phyloP scores from a whole-genome alignment of 2,329 filamentous ascomycete species.

The Cordyceps cicadae region DNA sequence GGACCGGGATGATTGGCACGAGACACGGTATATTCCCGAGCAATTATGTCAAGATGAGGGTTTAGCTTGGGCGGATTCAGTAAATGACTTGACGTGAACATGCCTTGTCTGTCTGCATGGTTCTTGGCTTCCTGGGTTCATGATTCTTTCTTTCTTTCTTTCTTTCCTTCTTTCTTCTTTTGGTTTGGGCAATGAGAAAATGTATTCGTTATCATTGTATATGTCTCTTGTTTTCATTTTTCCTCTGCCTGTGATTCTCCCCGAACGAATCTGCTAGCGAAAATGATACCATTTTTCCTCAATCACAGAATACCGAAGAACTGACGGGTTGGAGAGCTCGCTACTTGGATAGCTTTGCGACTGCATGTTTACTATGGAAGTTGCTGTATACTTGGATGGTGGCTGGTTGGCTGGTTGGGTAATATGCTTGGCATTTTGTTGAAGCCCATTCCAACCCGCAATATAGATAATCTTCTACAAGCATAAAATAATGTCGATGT shows the following conservation, averaged over 20 bases:
- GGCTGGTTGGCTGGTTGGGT: too few species aligned
- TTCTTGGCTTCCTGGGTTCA: not conserved
- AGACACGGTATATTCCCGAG: slow-evolving; percentile 27
- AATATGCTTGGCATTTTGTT: too few species aligned
- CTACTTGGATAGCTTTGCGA: not conserved
- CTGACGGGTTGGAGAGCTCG: too few species aligned
- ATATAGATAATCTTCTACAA: too few species aligned
- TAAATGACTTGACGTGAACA: not conserved
- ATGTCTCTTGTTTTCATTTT: not conserved
- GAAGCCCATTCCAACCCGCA: too few species aligned
- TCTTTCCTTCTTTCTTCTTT: not conserved
- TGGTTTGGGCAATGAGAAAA: not conserved
- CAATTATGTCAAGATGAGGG: slow-evolving; percentile 53
- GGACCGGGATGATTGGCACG: slow-evolving; percentile 82
- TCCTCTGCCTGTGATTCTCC: not conserved
- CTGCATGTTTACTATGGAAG: too few species aligned
- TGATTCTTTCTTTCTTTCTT: too few species aligned
- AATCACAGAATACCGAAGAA: not conserved
- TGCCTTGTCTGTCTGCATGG: not conserved
- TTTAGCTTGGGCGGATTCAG: not conserved
- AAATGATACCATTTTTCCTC: slow-evolving; percentile 8
- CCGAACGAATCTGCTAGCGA: slow-evolving; percentile 1
- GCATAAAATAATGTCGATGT: too few species aligned
- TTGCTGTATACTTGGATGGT: too few species aligned
- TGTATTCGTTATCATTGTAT: not conserved